Evolutionary conservation across 2,329 filamentous ascomycete species (phyloP).

Genomic region (Fusarium mangiferae): DNA sequence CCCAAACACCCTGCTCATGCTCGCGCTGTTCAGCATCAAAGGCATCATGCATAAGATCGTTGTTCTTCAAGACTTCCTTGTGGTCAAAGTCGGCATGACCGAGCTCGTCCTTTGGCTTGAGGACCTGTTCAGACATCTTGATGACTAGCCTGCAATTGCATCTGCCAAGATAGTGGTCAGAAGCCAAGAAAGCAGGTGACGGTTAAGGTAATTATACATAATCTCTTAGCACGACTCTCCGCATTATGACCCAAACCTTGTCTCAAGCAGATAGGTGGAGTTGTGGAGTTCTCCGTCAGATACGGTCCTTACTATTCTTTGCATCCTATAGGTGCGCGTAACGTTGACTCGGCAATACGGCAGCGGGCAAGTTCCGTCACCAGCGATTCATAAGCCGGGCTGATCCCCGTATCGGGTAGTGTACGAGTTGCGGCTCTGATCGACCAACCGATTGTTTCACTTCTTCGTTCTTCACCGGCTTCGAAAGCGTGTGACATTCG

Average conservation of each 20-base stretch:
- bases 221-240: not conserved
- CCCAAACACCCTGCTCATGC: slow-evolving; percentile 53
- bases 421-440: not conserved
- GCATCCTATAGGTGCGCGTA: slow-evolving; percentile 11
- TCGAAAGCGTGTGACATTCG: not conserved
- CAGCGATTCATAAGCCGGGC: not conserved
- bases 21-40: slow-evolving; percentile 53
- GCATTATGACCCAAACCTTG: not conserved
- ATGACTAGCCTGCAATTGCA: not conserved
- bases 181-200: not conserved
- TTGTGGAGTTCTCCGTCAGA: not conserved
- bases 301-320: not conserved
- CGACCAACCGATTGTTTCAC: not conserved
- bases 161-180: not conserved
- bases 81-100: slow-evolving; percentile 27
- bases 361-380: not conserved
- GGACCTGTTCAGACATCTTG: slow-evolving; percentile 7
- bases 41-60: slow-evolving; percentile 36
- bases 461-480: not conserved
- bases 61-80: slow-evolving; percentile 22
- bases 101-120: slow-evolving; percentile 12
- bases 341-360: not conserved
- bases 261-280: not conserved
- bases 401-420: slow-evolving; percentile 7
- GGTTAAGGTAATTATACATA: slow-evolving; percentile 10